Conservation (phyloP, 495 filamentous ascomycete genomes). For the Talaromyces proteolyticus region DNA sequence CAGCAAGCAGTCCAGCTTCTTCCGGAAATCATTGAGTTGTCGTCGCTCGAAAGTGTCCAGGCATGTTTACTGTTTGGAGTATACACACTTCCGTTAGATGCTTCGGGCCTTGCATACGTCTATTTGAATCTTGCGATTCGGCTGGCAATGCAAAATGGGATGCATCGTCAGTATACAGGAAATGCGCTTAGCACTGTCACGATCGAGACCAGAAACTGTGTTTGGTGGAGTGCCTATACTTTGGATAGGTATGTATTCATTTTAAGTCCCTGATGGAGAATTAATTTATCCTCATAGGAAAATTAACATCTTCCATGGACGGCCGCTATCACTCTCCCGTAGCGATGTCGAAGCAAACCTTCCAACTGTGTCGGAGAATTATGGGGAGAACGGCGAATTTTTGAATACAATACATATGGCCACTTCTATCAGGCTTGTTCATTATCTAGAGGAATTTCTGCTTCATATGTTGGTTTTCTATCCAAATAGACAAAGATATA, state of each 20-base stretch:
- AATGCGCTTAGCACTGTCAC: conserved; percentile 34
- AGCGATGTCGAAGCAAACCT: conserved; percentile 39
- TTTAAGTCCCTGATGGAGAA: not conserved
- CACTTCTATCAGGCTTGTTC: conserved; percentile 34
- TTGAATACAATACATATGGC: conserved; percentile 39
- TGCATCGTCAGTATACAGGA: conserved; percentile 43
- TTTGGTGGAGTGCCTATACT: conserved; percentile 46
- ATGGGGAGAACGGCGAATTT: not conserved
- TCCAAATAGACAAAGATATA: no score
- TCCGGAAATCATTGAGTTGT: conserved; percentile 43
- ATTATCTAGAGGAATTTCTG: conserved; percentile 37
- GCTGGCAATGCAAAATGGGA: conserved; percentile 46
- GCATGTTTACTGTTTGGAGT: conserved; percentile 42
- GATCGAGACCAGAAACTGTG: conserved; percentile 39
- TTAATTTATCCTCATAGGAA: conserved; percentile 4
- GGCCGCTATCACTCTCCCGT: conserved; percentile 35
- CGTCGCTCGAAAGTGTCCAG: conserved; percentile 45
- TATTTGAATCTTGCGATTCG: conserved; percentile 44
- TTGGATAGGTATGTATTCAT: conserved; percentile 34
- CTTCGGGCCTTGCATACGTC: conserved; percentile 42
- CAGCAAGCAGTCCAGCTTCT: conserved; percentile 42
- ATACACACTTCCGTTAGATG: conserved; percentile 42
- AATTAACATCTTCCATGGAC: conserved; percentile 35
- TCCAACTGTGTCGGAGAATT: conserved; percentile 32
- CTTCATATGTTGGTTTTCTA: conserved; percentile 36